Evolutionary conservation across 805 yeast species (phyloP).

Genomic region (Pichia occidentalis): DNA sequence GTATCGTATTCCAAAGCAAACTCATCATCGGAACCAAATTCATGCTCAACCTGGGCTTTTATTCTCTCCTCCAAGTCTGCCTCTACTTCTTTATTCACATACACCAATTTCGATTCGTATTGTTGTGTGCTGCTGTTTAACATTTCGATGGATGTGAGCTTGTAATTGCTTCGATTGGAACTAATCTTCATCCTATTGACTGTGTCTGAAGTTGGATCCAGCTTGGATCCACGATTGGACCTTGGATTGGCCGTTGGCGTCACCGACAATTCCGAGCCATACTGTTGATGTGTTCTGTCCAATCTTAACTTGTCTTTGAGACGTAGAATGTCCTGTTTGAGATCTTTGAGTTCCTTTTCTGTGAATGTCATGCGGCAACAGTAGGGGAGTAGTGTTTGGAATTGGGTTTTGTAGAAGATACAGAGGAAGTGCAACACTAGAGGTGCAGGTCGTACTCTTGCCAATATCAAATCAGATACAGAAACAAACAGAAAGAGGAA

Average conservation of each 20-base stretch:
- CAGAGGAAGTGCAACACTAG: too few species aligned
- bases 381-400: too few species aligned
- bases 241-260: background rate
- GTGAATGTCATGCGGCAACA: slow-evolving; percentile 8
- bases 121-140: slow-evolving; percentile 15
- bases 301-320: slow-evolving; percentile 15
- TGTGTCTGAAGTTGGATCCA: slow-evolving; percentile 20
- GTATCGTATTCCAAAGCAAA: slow-evolving; percentile 4
- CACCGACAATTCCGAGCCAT: slow-evolving; percentile 17
- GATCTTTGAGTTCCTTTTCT: slow-evolving; percentile 1
- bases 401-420: too few species aligned
- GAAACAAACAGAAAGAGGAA: too few species aligned
- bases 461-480: too few species aligned
- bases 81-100: slow-evolving; percentile 20
- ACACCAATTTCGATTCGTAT: slow-evolving; percentile 21
- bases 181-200: slow-evolving; percentile 22
- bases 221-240: slow-evolving; percentile 28
- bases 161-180: slow-evolving; percentile 20
- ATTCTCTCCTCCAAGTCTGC: slow-evolving; percentile 21
- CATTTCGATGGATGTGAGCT: slow-evolving; percentile 17
- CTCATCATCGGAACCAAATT: slow-evolving; percentile 22
- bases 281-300: slow-evolving; percentile 12
- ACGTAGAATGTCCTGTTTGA: slow-evolving; percentile 22
- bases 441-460: too few species aligned
- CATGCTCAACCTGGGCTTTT: slow-evolving; percentile 24